Conservation (phyloP, 345 rosid species). For the Citrus cavaleriei region DNA sequence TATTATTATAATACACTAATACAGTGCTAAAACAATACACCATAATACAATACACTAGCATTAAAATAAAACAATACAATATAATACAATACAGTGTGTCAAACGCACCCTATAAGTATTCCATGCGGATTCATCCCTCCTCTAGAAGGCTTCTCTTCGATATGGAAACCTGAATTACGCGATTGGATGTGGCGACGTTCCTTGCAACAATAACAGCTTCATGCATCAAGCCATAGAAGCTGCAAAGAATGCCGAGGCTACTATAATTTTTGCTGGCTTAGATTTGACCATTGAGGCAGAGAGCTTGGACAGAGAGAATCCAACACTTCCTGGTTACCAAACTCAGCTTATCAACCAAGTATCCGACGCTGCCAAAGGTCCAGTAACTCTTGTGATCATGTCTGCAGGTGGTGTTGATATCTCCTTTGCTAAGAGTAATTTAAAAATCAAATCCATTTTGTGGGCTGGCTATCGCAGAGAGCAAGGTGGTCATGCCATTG, state of each 20-base stretch:
- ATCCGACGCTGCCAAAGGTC: conserved; percentile 38
- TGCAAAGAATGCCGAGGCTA: conserved; percentile 44
- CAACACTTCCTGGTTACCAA: conserved; percentile 52
- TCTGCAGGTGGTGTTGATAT: conserved; percentile 54
- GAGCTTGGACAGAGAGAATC: conserved; percentile 40
- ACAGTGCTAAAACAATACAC: fast-evolving
- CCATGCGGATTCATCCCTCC: conserved; percentile 41
- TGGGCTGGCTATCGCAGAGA: conserved; percentile 78
- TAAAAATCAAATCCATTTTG: conserved; percentile 31
- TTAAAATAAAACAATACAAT: too few relatives aligned
- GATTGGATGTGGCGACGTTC: conserved; percentile 42
- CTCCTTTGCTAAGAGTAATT: conserved; percentile 32
- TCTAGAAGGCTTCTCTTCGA: conserved; percentile 34
- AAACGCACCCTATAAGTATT: neutral
- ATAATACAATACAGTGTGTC: too few relatives aligned
- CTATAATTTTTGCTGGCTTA: conserved; percentile 42
- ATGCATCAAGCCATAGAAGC: conserved; percentile 25
- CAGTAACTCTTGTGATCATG: conserved; percentile 58
- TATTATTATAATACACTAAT: too few relatives aligned
- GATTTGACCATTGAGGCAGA: conserved; percentile 51
- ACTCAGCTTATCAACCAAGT: conserved; percentile 42
- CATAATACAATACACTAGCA: too few relatives aligned
- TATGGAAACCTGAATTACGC: conserved; percentile 23
- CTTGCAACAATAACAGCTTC: conserved; percentile 30
- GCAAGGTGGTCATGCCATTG: conserved; percentile 65